phyloP scores from a whole-genome alignment of 176 grass and related monocot genomes.

The Hordeum marinum region DNA sequence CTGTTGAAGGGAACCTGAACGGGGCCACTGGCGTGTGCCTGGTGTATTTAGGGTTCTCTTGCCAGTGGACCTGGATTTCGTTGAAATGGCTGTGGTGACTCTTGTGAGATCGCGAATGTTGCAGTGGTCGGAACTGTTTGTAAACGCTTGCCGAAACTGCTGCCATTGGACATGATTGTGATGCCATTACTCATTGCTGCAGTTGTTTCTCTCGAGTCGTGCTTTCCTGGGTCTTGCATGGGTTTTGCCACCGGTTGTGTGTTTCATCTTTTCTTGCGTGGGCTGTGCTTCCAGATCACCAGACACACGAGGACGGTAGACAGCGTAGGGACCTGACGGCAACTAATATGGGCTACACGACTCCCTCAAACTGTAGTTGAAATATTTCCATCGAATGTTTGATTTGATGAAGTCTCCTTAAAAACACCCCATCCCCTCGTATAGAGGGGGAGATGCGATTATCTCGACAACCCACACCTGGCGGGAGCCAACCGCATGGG shows the following conservation, averaged over 20 bases:
- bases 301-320: background rate
- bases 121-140: background rate
- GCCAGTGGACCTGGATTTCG: constrained; percentile 9
- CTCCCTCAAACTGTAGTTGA: no score
- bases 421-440: no score
- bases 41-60: background rate
- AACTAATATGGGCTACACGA: no score
- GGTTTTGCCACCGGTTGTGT: background rate
- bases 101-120: constrained; percentile 3
- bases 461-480: no score
- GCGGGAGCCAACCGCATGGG: no score
- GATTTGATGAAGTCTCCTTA: no score
- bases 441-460: no score
- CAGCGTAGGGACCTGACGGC: no score
- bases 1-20: background rate
- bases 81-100: constrained; percentile 15
- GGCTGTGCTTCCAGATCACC: background rate
- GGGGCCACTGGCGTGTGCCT: background rate
- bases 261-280: background rate
- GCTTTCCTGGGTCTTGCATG: background rate
- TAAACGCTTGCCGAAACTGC: constrained; percentile 21
- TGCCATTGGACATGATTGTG: constrained; percentile 12
- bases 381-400: no score
- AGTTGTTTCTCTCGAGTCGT: background rate
- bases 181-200: constrained; percentile 4